A percentile compares a stretch with the other conserved stretches of the same genome.
Conservation (phyloP, 1,284 basidiomycete genomes). For the Fomitopsis schrenkii region DNA sequence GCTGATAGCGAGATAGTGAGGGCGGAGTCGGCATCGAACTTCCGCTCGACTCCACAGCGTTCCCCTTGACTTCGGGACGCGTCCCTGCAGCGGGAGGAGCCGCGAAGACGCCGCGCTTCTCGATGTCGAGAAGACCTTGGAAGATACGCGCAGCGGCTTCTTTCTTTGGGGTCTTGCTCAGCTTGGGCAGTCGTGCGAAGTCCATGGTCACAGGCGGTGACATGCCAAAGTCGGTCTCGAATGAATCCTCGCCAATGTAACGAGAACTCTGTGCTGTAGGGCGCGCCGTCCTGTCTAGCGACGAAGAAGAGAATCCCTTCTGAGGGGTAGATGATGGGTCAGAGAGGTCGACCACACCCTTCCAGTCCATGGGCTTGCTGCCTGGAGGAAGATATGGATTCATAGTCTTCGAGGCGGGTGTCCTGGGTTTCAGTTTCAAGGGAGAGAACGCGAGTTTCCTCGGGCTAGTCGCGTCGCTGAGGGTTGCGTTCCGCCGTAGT, state of each 20-base stretch:
- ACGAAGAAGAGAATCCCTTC: constrained; percentile 23
- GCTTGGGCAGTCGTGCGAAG: constrained; percentile 59
- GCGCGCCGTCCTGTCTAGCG: constrained; percentile 14
- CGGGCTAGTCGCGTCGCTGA: constrained; percentile 11
- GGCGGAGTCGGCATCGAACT: constrained; percentile 65
- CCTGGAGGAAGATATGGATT: constrained; percentile 62
- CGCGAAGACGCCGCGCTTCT: constrained; percentile 17
- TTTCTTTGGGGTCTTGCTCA: constrained; percentile 57
- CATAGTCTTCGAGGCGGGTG: constrained; percentile 46
- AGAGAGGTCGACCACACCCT: constrained; percentile 71
- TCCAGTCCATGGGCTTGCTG: constrained; percentile 54
- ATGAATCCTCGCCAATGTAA: constrained; percentile 33
- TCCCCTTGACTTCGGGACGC: constrained; percentile 10
- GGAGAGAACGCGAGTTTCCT: constrained; percentile 30
- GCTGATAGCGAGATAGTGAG: constrained; percentile 58
- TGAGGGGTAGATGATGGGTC: constrained; percentile 44
- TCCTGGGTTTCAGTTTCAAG: constrained; percentile 48
- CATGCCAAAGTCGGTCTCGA: constrained; percentile 72
- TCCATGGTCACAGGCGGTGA: constrained; percentile 86
- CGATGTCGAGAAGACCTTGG: constrained; percentile 45
- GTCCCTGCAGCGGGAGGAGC: not conserved
- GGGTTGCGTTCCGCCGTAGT: constrained; percentile 38
- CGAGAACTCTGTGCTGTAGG: constrained; percentile 13
- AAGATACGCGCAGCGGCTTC: constrained; percentile 67
- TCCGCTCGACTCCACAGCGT: constrained; percentile 50